Percentiles rank a stretch among this genome's conserved stretches.
These are phyloP conservation scores for Fusarium burgessii DNA, from an alignment of 2,329 filamentous ascomycete genomes.

Conservation along the genomic window DNA sequence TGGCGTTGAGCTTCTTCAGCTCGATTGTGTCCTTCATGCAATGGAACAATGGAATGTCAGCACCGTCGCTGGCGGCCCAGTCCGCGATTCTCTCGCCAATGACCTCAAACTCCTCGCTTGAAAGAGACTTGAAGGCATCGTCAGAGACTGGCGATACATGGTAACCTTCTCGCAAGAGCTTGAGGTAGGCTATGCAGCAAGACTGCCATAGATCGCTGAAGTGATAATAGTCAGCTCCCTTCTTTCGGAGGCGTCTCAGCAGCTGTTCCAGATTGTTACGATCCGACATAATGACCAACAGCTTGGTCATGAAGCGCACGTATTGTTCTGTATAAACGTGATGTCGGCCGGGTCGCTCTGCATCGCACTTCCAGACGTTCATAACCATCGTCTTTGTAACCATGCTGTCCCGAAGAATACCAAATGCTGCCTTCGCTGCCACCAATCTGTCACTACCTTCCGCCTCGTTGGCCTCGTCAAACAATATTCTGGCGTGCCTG, in stretches of 20 bases:
- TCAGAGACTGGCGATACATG: slow-evolving; percentile 60
- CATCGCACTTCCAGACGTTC: slow-evolving; percentile 94
- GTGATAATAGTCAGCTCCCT: slow-evolving; percentile 79
- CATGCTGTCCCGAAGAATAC: slow-evolving; percentile 77
- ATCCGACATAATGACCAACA: slow-evolving; percentile 81
- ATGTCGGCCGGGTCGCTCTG: slow-evolving; percentile 84
- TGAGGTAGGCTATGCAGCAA: slow-evolving; percentile 66
- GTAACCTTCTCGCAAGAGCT: slow-evolving; percentile 63
- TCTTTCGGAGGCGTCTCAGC: slow-evolving; percentile 82
- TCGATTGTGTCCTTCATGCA: slow-evolving; percentile 71
- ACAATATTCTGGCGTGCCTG: slow-evolving; percentile 72
- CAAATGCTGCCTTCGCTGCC: slow-evolving; percentile 82
- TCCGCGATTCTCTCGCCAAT: slow-evolving; percentile 65
- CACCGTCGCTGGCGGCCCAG: slow-evolving; percentile 61
- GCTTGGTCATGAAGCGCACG: slow-evolving; percentile 80
- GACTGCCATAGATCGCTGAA: slow-evolving; percentile 71
- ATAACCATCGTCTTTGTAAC: slow-evolving; percentile 96
- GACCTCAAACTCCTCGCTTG: slow-evolving; percentile 68
- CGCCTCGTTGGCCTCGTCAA: slow-evolving; percentile 55
- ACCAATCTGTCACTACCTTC: slow-evolving; percentile 62
- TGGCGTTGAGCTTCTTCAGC: slow-evolving; percentile 80
- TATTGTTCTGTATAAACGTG: slow-evolving; percentile 94
- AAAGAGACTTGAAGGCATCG: slow-evolving; percentile 67
- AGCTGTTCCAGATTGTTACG: slow-evolving; percentile 81
- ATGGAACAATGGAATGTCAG: slow-evolving; percentile 58